Evolutionary conservation across 2,329 filamentous ascomycete species (phyloP).

Genomic region (Hypoxylon sp.): DNA sequence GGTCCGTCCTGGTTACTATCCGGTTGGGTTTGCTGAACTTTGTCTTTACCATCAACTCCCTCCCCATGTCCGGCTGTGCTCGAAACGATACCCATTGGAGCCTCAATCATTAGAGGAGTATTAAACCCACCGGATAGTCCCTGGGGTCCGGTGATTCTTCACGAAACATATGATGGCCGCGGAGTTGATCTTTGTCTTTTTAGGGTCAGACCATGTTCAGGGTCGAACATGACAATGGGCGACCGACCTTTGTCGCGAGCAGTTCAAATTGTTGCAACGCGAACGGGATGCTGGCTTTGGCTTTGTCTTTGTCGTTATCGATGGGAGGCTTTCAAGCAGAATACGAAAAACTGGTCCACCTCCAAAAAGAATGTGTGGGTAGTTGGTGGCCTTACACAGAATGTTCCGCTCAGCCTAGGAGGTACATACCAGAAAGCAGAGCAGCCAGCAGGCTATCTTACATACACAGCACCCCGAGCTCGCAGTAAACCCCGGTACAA

Average conservation of each 20-base stretch:
- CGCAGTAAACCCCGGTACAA: constrained; percentile 39
- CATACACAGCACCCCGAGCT: constrained; percentile 41
- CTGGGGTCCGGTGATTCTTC: constrained; percentile 25
- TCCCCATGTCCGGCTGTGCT: constrained; percentile 40
- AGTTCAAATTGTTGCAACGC: constrained; percentile 38
- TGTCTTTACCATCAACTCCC: constrained; percentile 39
- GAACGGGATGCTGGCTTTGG: constrained; percentile 38
- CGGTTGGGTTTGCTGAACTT: constrained; percentile 38
- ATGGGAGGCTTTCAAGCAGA: constrained; percentile 36
- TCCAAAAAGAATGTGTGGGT: constrained; percentile 41
- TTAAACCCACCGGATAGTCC: constrained; percentile 28
- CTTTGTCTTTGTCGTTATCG: constrained; percentile 45
- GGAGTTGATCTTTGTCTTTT: constrained; percentile 39
- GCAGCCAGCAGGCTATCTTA: constrained; percentile 37
- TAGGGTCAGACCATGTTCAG: constrained; percentile 38
- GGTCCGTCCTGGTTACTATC: constrained; percentile 35
- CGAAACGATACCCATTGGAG: constrained; percentile 44
- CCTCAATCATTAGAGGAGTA: constrained; percentile 38
- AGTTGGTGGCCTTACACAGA: constrained; percentile 40
- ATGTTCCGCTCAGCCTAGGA: constrained; percentile 34
- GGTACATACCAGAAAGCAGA: constrained; percentile 36
- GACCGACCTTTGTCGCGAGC: constrained; percentile 41
- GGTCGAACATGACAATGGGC: constrained; percentile 37
- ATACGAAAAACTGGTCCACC: constrained; percentile 35
- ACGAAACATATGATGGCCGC: constrained; percentile 28